These are phyloP conservation scores for Chlamydomonas schloesseri DNA, from an alignment of 139 green algal genomes.

Conservation along the genomic window DNA sequence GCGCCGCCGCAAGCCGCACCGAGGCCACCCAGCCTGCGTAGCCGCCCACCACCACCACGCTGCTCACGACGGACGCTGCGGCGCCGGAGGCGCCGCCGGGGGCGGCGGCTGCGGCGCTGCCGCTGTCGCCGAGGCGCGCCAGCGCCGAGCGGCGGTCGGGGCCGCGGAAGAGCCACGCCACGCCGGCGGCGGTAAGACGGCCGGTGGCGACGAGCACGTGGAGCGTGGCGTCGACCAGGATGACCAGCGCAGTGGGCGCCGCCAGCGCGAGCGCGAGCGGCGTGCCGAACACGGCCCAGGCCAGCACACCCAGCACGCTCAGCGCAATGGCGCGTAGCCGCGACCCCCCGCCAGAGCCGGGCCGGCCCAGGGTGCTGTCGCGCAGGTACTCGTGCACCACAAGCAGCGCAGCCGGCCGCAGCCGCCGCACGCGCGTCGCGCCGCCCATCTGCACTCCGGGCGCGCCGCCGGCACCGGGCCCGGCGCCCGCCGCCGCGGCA, in stretches of 20 bases:
- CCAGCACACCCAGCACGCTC: neutral
- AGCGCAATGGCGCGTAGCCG: neutral
- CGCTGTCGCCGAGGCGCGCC: too few relatives aligned
- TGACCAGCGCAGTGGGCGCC: neutral
- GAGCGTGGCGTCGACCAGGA: neutral
- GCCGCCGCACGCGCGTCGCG: neutral
- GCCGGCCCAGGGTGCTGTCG: neutral
- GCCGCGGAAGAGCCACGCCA: too few relatives aligned
- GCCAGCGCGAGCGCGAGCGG: neutral
- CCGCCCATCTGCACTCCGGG: neutral
- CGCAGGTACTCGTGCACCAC: conserved; percentile 26
- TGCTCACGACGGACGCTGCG: too few relatives aligned
- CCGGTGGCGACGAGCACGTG: too few relatives aligned
- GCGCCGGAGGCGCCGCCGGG: neutral
- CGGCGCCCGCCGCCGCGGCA: neutral
- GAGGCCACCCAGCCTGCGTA: too few relatives aligned
- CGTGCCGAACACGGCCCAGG: neutral
- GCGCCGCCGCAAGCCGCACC: neutral
- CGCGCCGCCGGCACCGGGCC: neutral
- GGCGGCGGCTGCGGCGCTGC: neutral
- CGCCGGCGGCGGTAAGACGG: neutral
- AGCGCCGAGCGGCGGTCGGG: too few relatives aligned
- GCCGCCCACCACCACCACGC: too few relatives aligned
- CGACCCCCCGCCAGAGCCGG: neutral
- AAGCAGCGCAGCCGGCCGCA: neutral